Conservation (phyloP, 2,329 filamentous ascomycete genomes). For the Ceratocystis eucalypticola region DNA sequence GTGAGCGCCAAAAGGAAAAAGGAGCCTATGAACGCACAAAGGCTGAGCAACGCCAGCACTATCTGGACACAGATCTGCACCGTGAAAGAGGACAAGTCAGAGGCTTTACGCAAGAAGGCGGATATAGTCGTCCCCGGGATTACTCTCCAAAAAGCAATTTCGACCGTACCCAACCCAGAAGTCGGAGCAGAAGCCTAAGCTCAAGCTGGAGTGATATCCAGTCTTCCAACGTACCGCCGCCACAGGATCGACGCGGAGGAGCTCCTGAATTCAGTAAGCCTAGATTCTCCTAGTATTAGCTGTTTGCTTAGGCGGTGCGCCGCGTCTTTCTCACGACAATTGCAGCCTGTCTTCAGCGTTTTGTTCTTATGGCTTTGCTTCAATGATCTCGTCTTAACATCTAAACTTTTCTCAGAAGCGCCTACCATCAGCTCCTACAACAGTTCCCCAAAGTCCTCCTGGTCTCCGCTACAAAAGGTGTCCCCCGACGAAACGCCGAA, state of each 20-base stretch:
- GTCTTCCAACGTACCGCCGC: slow-evolving; percentile 4
- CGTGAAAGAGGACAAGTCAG: background rate
- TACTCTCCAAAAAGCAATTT: background rate
- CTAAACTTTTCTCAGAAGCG: slow-evolving; percentile 9
- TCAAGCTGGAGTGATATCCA: background rate
- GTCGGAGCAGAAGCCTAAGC: slow-evolving; percentile 24
- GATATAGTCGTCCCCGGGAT: background rate
- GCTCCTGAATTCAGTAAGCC: slow-evolving; percentile 15
- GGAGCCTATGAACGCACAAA: slow-evolving; percentile 10
- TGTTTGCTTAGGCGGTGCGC: background rate
- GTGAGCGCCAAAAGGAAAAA: slow-evolving; percentile 8
- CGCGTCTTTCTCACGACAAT: background rate
- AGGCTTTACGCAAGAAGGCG: background rate
- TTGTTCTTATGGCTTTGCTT: background rate
- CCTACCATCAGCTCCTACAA: slow-evolving; percentile 9
- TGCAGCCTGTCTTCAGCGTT: background rate
- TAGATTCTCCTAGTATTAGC: background rate
- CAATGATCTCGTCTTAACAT: slow-evolving; percentile 10
- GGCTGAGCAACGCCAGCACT: slow-evolving; percentile 18
- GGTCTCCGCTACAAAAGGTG: background rate
- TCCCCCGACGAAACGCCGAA: slow-evolving; percentile 1
- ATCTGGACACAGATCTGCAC: slow-evolving; percentile 7
- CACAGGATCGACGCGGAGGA: background rate
- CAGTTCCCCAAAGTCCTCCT: background rate
- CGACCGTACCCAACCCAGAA: background rate